Evolutionary conservation across 768 basidiomycete species (phyloP), one percentile per base, ranked within the genome.

Genomic region (Termitomyces sp.): DNA sequence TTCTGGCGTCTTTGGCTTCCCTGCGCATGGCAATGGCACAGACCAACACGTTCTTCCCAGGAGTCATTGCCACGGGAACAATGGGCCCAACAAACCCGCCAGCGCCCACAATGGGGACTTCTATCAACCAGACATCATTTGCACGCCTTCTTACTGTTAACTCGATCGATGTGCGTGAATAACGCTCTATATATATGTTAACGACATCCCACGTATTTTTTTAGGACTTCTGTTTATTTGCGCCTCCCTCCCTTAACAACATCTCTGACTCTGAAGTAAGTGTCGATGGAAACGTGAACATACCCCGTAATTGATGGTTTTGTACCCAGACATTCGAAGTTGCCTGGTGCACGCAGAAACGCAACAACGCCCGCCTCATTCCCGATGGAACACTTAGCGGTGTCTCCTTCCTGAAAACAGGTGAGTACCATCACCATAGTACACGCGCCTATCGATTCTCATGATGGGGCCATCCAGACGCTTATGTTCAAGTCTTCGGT

Each of bases 191-290:
- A n/a, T n/a, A n/a, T n/a, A n/a, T 15, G 3, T 44, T 11, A 45
- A 35, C 21, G 28, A 7, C 17, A 19, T 19, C 32, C 30, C 22
- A 30, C 47, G 28, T 10, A 21, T 22, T 42, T 22, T 37, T 54
- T n/a, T 44, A 73, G 71, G 72, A 77, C 55, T 77, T 72, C 58
- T 76, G 76, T 54, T 53, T 77, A 6, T 77, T 75, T 48, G 76
- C 72, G 0, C 76, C 76, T 17, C 74, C 76, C 1, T 53, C 57
- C 2, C 55, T 60, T 22, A 54, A 64, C 45, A 60, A 64, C 26
- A 73, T 77, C 45, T 62, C 70, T 0, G 65, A 77, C 51, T 72
- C 74, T 0, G 76, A 77, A 68, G 74, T 71, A 49, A 22, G 64
- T 32, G 21, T 44, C 15, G 22, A 28, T n/a, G 22, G 4, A 34